Base-by-base conservation (phyloP, 495 filamentous ascomycete genomes). In the Daldinia decipiens region DNA sequence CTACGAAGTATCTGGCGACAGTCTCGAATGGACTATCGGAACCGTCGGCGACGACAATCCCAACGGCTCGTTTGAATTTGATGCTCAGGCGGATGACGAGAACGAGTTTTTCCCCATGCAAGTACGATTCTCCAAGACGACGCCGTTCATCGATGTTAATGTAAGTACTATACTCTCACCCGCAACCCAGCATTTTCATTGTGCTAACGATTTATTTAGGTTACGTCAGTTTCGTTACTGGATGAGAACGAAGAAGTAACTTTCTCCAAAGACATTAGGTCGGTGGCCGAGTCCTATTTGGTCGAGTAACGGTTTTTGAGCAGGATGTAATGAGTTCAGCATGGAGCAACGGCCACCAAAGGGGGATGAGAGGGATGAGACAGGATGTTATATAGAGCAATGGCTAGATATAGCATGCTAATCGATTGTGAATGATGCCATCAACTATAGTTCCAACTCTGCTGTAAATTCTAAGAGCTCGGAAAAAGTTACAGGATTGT, bases 31-130 rank as follows among this genome's bases (percentile, higher is more conserved):
- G 95, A 91, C 88, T 53, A 90, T 98, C 68, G 93, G 94, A 68
- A 85, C 85, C 21, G 88, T 98, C 52, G 90, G 92, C 73, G 91
- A 93, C 64, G 88, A 87, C 24, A 96, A 96, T 75, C 77, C 89
- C 1, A 92, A 86, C 26, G 95, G 95, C 19, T 89, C 90, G 32
- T 98, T 98, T 73, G 95, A 98, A 77, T 97, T 98, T 67, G 95
- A 98, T 80, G 92, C 93, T 15, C 88, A 91, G 73, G 93, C 92
- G 31, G 88, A 89, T 53, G 88, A 88, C 60, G 95, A 97, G 78
- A 88, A 90, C 59, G 93, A 96, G 67, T 98, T 98, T 82, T 98
- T 98, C 89, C 95, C 95, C 1, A 98, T 98, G 94, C 89, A 86
- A 52, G 91, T 98, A 32, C 88, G 88, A 29, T 98, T 98, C 82